Conservation (phyloP, 108 stramenopile genomes). For the Craspedostauros australis region DNA sequence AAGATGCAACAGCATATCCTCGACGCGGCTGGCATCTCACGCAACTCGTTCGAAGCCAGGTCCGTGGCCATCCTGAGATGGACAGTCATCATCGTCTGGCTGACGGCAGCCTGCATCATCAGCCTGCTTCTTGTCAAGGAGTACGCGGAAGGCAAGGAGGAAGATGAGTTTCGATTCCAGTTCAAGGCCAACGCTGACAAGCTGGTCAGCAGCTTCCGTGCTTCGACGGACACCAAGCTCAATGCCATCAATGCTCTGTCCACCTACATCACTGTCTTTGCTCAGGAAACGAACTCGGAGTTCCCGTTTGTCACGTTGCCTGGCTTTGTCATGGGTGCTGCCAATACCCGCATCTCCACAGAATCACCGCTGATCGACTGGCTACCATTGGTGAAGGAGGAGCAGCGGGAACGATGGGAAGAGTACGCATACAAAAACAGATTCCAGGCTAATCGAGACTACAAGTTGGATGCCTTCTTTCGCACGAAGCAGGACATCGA, state of each 20-base stretch:
- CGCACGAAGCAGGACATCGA: too few relatives aligned
- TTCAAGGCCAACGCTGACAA: neutral
- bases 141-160: too few relatives aligned
- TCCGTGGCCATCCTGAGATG: too few relatives aligned
- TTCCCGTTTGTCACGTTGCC: slow-evolving; percentile 2
- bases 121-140: too few relatives aligned
- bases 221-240: neutral
- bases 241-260: neutral
- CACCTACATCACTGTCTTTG: neutral
- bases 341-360: neutral
- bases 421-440: neutral
- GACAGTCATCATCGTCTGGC: too few relatives aligned
- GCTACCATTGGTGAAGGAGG: neutral
- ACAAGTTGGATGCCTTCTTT: too few relatives aligned
- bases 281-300: neutral
- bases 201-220: neutral
- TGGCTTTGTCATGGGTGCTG: neutral
- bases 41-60: too few relatives aligned
- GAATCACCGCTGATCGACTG: neutral
- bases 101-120: too few relatives aligned
- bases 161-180: neutral
- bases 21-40: too few relatives aligned
- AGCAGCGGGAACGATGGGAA: neutral
- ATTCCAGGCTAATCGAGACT: neutral
- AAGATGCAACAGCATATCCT: too few relatives aligned